phyloP scores from a whole-genome alignment of 495 filamentous ascomycete genomes.

The Platismatia glauca region DNA sequence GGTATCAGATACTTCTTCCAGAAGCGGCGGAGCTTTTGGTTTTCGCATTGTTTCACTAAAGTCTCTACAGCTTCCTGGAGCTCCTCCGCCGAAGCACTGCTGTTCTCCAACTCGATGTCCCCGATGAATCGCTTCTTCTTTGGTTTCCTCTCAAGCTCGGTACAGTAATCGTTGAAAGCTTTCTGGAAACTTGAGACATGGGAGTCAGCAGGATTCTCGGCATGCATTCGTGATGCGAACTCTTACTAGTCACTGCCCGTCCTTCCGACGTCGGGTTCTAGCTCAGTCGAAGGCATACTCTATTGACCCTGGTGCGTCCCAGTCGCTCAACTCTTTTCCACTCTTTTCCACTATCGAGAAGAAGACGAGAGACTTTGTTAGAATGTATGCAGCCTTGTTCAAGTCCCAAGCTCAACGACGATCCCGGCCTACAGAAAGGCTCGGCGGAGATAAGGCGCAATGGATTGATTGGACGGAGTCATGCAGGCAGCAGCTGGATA shows the following conservation, averaged over 20 bases:
- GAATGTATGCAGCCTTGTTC: too few relatives aligned
- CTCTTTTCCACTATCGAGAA: too few relatives aligned
- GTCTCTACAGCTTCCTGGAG: not conserved
- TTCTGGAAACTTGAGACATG: not conserved
- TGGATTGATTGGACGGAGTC: too few relatives aligned
- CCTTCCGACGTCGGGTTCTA: not conserved
- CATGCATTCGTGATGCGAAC: fast-evolving
- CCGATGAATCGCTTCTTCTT: not conserved
- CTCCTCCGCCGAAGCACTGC: not conserved
- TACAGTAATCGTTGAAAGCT: not conserved
- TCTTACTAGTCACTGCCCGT: not conserved
- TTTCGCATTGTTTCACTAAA: not conserved
- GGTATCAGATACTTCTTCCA: not conserved
- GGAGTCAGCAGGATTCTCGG: not conserved
- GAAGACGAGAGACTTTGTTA: too few relatives aligned
- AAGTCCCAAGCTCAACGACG: too few relatives aligned
- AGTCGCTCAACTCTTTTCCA: too few relatives aligned
- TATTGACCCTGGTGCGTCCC: too few relatives aligned
- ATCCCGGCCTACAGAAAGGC: too few relatives aligned
- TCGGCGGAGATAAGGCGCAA: too few relatives aligned
- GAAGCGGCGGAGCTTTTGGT: not conserved
- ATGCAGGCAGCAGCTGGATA: too few relatives aligned
- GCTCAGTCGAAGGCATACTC: not conserved
- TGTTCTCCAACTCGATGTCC: not conserved
- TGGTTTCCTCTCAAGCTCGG: not conserved